A percentile compares a stretch with the other conserved stretches of the same genome.
Evolutionary conservation across 371 early-diverging fungal species (phyloP).

Genomic region (Mucor plumbeus): DNA sequence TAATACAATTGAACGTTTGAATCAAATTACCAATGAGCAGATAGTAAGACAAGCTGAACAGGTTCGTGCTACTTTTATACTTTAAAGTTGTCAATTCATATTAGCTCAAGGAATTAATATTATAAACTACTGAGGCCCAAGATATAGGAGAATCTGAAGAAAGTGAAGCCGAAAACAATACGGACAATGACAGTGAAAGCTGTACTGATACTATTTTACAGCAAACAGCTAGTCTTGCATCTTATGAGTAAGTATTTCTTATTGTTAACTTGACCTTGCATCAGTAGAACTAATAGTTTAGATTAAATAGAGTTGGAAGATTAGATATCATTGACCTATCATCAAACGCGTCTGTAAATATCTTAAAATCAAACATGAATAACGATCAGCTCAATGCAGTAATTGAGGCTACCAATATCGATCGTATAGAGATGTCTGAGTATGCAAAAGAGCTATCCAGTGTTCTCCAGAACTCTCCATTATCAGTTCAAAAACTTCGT

Average conservation of each 20-base stretch:
- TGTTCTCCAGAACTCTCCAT: no score
- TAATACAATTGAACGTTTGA: constrained; percentile 4
- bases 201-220: not conserved
- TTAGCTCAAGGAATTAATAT: constrained; percentile 15
- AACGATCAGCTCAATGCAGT: not conserved
- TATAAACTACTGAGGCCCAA: constrained; percentile 21
- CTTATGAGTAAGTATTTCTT: not conserved
- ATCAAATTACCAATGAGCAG: constrained; percentile 17
- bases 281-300: not conserved
- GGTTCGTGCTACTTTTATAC: constrained; percentile 19
- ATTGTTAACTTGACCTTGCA: not conserved
- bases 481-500: no score
- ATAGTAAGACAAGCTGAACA: constrained; percentile 18
- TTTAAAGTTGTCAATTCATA: constrained; percentile 21
- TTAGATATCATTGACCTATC: constrained; percentile 4
- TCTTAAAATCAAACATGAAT: not conserved
- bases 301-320: constrained; percentile 5
- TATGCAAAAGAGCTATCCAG: no score
- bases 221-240: not conserved
- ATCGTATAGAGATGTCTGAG: no score
- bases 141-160: constrained; percentile 5
- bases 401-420: not conserved
- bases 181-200: no score
- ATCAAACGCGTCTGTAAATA: not conserved
- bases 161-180: no score